Base-by-base conservation (phyloP, 2,329 filamentous ascomycete genomes). In the Magnaporthiopsis rhizophila region DNA sequence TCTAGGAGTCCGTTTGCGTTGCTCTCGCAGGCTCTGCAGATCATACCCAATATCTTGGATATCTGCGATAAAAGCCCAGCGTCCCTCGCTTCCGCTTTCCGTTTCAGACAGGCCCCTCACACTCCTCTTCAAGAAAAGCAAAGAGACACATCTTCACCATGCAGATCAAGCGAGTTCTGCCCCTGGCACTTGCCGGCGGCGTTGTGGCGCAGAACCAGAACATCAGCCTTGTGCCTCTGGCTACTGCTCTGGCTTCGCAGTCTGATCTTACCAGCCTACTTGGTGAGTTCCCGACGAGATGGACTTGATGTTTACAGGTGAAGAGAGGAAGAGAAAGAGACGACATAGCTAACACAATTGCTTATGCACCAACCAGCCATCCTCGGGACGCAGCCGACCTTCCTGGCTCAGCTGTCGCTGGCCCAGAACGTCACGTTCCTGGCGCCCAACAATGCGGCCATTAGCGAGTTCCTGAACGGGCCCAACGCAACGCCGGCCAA, bases 401-500 rank as follows among this genome's bases (percentile, higher is more conserved):
- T 62, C 34, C 30, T 62, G 50, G 50, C 58, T 15, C 63, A 64
- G 63, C 50, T 58, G 3, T 61, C 62, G n/a, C 63, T 64, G 15
- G 57, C 56, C 28, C 58, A 59, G 50, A 65, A 65, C 36, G 61
- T 65, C 6, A 65, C 64, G 18, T 59, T 65, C 61, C 38, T 65
- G 57, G 64, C 64, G 11, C 64, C 64, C 30, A 65, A 53, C 61
- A 65, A 65, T 28, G 21, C 12, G n/a, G 70, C 64, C 26, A 56
- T 65, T 2, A 26, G 21, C 61, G 58, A 28, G 11, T 61, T 65
- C 50, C 28, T 65, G 21, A 65, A 65, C 61, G 65, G 67, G 11
- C 65, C 65, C 8, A 64, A 30, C 21, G 30, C 69, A 6, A 65
- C 66, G 3, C 68, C 70, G 5, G 58, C 66, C 26, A 63, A 69